phyloP scores from a whole-genome alignment of 148 eudicot species.

The Rhododendron mucronatum region DNA sequence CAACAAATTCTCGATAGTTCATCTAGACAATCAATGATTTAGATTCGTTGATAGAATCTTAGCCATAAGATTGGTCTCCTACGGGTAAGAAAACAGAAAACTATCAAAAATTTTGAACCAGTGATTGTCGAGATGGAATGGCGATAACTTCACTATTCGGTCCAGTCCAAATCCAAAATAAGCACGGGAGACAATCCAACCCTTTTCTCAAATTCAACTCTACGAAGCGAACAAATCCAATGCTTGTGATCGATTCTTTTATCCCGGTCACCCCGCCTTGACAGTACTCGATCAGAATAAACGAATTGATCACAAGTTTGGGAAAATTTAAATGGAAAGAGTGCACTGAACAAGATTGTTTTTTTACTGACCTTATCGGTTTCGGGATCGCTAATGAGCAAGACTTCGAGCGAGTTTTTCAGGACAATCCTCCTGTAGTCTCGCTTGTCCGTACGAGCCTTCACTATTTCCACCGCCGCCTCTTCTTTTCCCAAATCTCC shows the following conservation, averaged over 20 bases:
- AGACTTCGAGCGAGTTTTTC: conserved; percentile 57
- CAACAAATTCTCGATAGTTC: neutral
- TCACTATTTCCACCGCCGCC: conserved; percentile 27
- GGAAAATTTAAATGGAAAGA: neutral
- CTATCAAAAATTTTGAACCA: too few species aligned
- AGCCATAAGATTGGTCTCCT: too few species aligned
- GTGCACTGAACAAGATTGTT: neutral
- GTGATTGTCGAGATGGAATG: too few species aligned
- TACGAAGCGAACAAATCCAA: neutral
- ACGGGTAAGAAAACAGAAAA: too few species aligned
- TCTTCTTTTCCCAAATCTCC: conserved; percentile 25
- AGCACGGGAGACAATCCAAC: neutral
- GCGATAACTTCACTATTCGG: too few species aligned
- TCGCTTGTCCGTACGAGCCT: conserved; percentile 63
- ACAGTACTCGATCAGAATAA: neutral
- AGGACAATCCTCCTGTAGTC: conserved; percentile 63
- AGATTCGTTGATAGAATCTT: neutral
- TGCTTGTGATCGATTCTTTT: neutral
- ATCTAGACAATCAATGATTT: neutral
- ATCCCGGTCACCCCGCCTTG: neutral
- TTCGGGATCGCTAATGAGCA: conserved; percentile 74
- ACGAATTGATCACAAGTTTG: neutral
- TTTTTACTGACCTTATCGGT: conserved; percentile 58
- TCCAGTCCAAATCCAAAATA: too few species aligned
- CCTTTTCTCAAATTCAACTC: neutral